Evolutionary conservation across 805 yeast species (phyloP).

Genomic region (Yamadazyma endophytica): DNA sequence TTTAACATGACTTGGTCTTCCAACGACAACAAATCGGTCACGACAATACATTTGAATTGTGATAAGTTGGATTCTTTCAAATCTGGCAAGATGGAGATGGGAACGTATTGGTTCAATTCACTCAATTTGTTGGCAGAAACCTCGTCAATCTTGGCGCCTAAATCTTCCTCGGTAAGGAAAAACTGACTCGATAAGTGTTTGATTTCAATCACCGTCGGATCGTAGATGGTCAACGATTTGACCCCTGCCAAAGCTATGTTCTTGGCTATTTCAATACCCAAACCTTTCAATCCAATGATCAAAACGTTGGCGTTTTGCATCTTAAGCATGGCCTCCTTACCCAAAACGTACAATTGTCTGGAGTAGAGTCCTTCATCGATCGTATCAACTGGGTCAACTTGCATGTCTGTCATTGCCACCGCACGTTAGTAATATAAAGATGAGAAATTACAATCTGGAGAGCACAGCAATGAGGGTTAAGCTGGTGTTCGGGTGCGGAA

Average conservation of each 20-base stretch:
- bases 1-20: conserved; percentile 76
- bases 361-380: conserved; percentile 95
- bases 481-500: too few species aligned
- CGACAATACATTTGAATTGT: conserved; percentile 74
- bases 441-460: too few species aligned
- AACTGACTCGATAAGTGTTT: conserved; percentile 86
- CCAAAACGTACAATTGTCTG: conserved; percentile 92
- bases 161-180: conserved; percentile 64
- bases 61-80: conserved; percentile 52
- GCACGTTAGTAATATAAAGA: too few species aligned
- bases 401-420: conserved; percentile 24
- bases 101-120: conserved; percentile 89
- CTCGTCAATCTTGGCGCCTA: conserved; percentile 75
- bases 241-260: conserved; percentile 97
- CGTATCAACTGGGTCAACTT: conserved; percentile 36
- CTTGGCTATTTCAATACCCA: conserved; percentile 95
- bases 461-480: too few species aligned
- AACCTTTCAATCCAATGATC: conserved; percentile 83
- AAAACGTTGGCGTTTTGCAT: conserved; percentile 94
- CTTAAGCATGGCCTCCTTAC: conserved; percentile 96
- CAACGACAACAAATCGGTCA: conserved; percentile 61
- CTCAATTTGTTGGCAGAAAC: conserved; percentile 65
- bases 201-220: conserved; percentile 63
- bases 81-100: conserved; percentile 61
- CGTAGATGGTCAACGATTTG: conserved; percentile 81